Evolutionary conservation across 116 monocot genomes (phyloP).

Genomic region (Trichopus zeylanicus): DNA sequence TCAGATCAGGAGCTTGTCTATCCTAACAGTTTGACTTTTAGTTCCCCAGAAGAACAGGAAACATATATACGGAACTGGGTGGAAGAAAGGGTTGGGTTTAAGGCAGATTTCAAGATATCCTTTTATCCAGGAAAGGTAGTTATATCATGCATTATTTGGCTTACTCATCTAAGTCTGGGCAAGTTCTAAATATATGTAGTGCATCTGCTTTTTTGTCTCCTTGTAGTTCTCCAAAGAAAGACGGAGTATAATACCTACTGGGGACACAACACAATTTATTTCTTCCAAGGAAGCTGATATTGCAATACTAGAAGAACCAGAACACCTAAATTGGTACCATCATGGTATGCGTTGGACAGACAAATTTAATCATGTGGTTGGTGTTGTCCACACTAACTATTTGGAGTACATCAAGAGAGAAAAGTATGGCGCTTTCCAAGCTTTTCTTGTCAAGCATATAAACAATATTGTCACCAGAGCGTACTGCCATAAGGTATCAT

Average conservation of each 20-base stretch:
- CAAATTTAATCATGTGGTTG: slow-evolving; percentile 96
- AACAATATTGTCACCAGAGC: slow-evolving; percentile 81
- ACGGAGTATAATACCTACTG: slow-evolving; percentile 94
- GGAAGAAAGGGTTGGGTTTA: slow-evolving; percentile 87
- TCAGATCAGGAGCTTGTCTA: slow-evolving; percentile 90
- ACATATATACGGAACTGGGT: slow-evolving; percentile 86
- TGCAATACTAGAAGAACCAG: slow-evolving; percentile 94
- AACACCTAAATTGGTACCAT: slow-evolving; percentile 99
- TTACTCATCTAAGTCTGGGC: not conserved
- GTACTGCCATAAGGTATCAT: slow-evolving; percentile 84
- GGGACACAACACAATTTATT: slow-evolving; percentile 92
- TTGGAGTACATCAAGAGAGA: slow-evolving; percentile 98
- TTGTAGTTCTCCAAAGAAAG: slow-evolving; percentile 93
- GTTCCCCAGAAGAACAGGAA: slow-evolving; percentile 86
- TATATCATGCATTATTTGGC: slow-evolving; percentile 1
- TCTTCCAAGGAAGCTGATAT: slow-evolving; percentile 85
- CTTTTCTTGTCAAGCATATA: slow-evolving; percentile 95
- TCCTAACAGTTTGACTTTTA: slow-evolving; percentile 72
- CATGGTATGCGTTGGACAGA: slow-evolving; percentile 98
- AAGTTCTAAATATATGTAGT: slow-evolving; percentile 4
- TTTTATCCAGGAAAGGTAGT: slow-evolving; percentile 99
- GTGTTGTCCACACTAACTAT: slow-evolving; percentile 97
- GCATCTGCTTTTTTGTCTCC: slow-evolving; percentile 19
- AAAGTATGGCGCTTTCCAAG: slow-evolving; percentile 87
- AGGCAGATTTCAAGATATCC: slow-evolving; percentile 88